Conservation (phyloP, 495 filamentous ascomycete species). For the Cercophora newfieldiana region DNA sequence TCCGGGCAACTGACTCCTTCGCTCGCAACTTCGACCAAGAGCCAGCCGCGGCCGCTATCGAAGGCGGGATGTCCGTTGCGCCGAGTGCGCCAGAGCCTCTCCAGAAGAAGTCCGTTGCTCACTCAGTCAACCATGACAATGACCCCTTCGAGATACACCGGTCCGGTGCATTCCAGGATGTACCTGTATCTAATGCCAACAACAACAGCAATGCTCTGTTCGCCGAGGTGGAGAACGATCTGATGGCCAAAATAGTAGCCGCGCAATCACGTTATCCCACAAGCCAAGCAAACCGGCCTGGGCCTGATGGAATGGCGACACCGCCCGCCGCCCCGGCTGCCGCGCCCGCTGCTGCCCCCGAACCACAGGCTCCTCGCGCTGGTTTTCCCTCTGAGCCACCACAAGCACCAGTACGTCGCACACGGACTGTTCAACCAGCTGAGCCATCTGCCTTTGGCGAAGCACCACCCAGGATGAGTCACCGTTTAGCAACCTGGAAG, state of each 20-base stretch:
- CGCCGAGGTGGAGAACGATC: constrained; percentile 42
- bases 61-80: constrained; percentile 32
- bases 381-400: constrained; percentile 56
- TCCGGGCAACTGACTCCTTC: constrained; percentile 62
- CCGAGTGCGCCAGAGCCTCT: constrained; percentile 33
- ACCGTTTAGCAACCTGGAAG: constrained; percentile 55
- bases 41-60: constrained; percentile 17
- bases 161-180: constrained; percentile 38
- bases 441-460: constrained; percentile 53
- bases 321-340: constrained; percentile 31
- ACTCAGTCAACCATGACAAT: constrained; percentile 38
- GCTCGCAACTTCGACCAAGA: constrained; percentile 43
- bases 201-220: constrained; percentile 31
- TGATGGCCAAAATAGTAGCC: constrained; percentile 44
- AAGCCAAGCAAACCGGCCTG: constrained; percentile 20
- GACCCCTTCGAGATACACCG: constrained; percentile 48
- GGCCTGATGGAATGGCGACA: constrained; percentile 42
- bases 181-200: constrained; percentile 26
- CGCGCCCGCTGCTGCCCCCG: constrained; percentile 24
- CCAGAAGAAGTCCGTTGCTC: constrained; percentile 37
- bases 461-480: constrained; percentile 64
- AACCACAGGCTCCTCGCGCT: constrained; percentile 39
- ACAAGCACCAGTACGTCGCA: constrained; percentile 64
- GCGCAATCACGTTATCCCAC: constrained; percentile 38
- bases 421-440: constrained; percentile 57